Conservation (phyloP, 1,284 basidiomycete species). For the Pholiota adiposa region DNA sequence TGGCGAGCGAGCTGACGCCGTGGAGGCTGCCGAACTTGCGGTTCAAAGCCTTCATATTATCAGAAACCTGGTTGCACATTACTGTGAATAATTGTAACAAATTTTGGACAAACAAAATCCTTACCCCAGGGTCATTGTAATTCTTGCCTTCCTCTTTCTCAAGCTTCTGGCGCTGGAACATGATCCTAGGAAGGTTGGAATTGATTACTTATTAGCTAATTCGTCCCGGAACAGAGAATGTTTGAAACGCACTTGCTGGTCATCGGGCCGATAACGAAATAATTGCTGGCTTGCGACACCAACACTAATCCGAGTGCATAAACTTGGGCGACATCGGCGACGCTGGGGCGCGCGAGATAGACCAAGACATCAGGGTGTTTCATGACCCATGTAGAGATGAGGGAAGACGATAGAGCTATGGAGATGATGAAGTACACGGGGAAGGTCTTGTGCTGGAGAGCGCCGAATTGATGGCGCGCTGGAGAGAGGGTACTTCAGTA, state of each 20-base stretch:
- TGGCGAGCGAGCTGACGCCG: conserved; percentile 69
- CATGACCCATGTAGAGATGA: conserved; percentile 66
- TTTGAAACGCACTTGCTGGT: conserved; percentile 61
- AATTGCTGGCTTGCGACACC: conserved; percentile 57
- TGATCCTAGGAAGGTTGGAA: conserved; percentile 48
- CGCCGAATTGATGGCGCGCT: conserved; percentile 78
- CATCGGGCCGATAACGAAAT: conserved; percentile 64
- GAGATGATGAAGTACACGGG: conserved; percentile 77
- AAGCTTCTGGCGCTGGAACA: conserved; percentile 72
- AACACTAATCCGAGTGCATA: conserved; percentile 60
- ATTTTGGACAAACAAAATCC: conserved; percentile 25
- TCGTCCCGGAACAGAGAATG: background rate
- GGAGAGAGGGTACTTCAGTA: background rate
- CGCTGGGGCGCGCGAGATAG: conserved; percentile 48
- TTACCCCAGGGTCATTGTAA: conserved; percentile 65
- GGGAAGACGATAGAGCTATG: conserved; percentile 54
- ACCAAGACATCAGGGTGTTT: conserved; percentile 65
- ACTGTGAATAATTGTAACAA: conserved; percentile 4
- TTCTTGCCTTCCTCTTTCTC: conserved; percentile 78
- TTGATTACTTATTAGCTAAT: conserved; percentile 4
- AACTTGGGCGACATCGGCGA: conserved; percentile 73
- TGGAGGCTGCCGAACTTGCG: conserved; percentile 67
- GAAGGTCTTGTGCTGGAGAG: conserved; percentile 75
- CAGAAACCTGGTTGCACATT: conserved; percentile 55
- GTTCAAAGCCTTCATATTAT: conserved; percentile 71